Evolutionary conservation across 2,329 filamentous ascomycete genomes (phyloP).

Genomic region (Monilinia aucupariae): DNA sequence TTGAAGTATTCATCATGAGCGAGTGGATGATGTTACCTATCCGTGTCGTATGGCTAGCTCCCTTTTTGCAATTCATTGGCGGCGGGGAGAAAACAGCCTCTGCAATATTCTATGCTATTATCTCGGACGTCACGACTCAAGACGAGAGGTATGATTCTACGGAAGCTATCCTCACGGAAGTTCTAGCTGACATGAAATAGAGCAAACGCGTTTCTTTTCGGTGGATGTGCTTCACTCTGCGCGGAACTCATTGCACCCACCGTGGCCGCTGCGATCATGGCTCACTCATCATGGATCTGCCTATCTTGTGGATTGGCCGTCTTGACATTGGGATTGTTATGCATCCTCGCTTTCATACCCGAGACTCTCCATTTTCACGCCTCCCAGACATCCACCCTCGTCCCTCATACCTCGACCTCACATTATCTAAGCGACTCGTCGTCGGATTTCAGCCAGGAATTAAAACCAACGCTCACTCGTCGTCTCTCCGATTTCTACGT

Average conservation of each 20-base stretch:
- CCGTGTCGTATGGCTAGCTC: constrained; percentile 35
- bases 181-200: constrained; percentile 27
- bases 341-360: constrained; percentile 31
- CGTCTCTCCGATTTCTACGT: neutral
- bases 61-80: constrained; percentile 35
- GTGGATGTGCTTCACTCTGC: constrained; percentile 31
- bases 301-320: constrained; percentile 22
- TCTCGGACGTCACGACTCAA: constrained; percentile 38
- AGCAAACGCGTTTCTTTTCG: constrained; percentile 37
- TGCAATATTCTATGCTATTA: constrained; percentile 36
- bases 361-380: constrained; percentile 32
- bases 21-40: constrained; percentile 36
- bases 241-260: constrained; percentile 38
- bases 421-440: constrained; percentile 10
- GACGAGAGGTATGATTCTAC: constrained; percentile 34
- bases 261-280: constrained; percentile 38
- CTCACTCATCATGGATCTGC: constrained; percentile 29
- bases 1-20: constrained; percentile 35
- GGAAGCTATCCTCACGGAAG: neutral
- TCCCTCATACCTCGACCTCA: constrained; percentile 4
- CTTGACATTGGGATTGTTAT: constrained; percentile 21
- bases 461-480: constrained; percentile 19
- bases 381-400: constrained; percentile 11
- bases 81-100: constrained; percentile 36
- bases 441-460: neutral